Base-by-base conservation (phyloP, 108 stramenopile species). In the Nitzschia sp. region DNA sequence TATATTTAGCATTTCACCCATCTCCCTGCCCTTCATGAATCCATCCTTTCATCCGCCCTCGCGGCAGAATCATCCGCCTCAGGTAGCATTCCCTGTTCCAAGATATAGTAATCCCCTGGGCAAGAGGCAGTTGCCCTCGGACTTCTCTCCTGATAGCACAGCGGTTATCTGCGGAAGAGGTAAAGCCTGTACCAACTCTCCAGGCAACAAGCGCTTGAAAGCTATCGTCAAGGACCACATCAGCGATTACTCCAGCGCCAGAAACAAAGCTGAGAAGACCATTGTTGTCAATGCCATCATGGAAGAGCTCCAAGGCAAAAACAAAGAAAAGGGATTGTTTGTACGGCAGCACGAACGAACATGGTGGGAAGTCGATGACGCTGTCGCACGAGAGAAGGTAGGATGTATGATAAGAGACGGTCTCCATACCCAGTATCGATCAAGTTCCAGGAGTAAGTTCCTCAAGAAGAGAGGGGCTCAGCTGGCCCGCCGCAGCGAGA, bases 301-400 rank as follows among this genome's bases (percentile, higher is more conserved):
- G 45, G 45, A 38, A 11, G 17, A 8, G 8, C 15, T 64, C 63
- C 35, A 48, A 35, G 30, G 47, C 8, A 22, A 17, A 27, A 17
- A 28, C 3, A 5, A n/a, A 3, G 63, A 64, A n/a, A 11, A 35
- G 15, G 29, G 35, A 17, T 16, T 38, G 19, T 69, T 69, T 47
- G 45, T 69, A 30, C 53, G 58, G 44, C 19, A 55, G 5, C 31
- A 69, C n/a, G 44, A 69, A 1, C 57, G 68, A 15, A 11, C 13
- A 27, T 69, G 68, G 68, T 69, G 57, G 57, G 68, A 57, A 26
- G 57, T 69, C 6, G 68, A 69, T 8, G 57, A 57, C 21, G 31
- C 57, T 19, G 28, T 69, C 45, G 55, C 57, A 26, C 9, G 68
- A 23, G 68, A 69, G 38, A 69, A 69, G 28, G 35, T 69, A 15